These are phyloP conservation scores for Laguncularia racemosa DNA, from an alignment of 345 rosid genomes.

Conservation along the genomic window DNA sequence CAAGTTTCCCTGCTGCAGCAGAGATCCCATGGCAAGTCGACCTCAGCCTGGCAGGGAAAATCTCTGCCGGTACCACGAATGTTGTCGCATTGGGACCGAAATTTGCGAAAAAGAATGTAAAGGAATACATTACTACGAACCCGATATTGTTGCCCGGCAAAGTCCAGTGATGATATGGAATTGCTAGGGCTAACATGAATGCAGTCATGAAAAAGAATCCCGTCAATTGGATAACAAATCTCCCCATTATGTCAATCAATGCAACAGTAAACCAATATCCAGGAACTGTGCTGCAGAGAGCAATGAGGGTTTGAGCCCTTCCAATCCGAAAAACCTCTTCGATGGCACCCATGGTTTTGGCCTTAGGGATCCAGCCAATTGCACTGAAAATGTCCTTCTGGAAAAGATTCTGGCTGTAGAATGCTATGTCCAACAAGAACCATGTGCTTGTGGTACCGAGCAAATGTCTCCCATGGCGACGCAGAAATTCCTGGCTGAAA, in stretches of 20 bases:
- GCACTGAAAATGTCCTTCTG: conserved; percentile 54
- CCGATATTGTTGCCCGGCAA: conserved; percentile 29
- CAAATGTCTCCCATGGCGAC: conserved; percentile 31
- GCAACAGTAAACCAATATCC: conserved; percentile 68
- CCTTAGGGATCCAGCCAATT: conserved; percentile 46
- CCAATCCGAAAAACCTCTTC: conserved; percentile 46
- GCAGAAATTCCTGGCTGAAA: conserved; percentile 25
- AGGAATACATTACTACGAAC: conserved; percentile 40
- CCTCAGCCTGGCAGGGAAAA: conserved; percentile 51
- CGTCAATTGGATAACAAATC: conserved; percentile 47
- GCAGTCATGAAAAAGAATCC: conserved; percentile 69
- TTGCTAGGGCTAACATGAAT: conserved; percentile 58
- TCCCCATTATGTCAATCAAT: conserved; percentile 46
- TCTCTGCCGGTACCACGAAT: conserved; percentile 52
- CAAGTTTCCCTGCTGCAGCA: conserved; percentile 49
- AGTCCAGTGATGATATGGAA: conserved; percentile 61
- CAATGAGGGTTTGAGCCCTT: conserved; percentile 50
- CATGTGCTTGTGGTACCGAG: conserved; percentile 32
- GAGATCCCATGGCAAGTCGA: conserved; percentile 63
- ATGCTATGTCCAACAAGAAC: conserved; percentile 42
- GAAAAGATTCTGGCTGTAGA: conserved; percentile 35
- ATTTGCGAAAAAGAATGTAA: conserved; percentile 56
- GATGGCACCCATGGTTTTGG: conserved; percentile 39
- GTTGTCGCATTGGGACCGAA: conserved; percentile 65
- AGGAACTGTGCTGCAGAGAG: conserved; percentile 52